Evolutionary conservation across 805 yeast species (phyloP).

Genomic region (Wickerhamomyces ciferrii): DNA sequence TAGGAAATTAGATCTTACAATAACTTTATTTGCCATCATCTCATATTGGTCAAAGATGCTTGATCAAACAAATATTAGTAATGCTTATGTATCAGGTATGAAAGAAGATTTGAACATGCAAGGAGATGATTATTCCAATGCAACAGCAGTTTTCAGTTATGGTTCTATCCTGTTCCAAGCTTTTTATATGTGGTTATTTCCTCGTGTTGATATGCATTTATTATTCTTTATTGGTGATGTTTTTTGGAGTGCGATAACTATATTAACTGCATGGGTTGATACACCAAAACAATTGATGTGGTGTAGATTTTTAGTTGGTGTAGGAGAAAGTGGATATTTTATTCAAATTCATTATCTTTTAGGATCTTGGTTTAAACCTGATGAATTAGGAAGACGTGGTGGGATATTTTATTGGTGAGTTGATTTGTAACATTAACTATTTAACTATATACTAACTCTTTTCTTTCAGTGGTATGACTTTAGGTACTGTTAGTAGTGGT

Average conservation of each 20-base stretch:
- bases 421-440: too few species aligned
- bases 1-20: constrained; percentile 45
- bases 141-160: constrained; percentile 54
- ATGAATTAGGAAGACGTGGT: constrained; percentile 46
- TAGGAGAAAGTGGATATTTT: constrained; percentile 50
- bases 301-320: neutral
- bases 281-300: constrained; percentile 46
- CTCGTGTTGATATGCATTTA: constrained; percentile 46
- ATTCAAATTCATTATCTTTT: constrained; percentile 56
- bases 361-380: constrained; percentile 61
- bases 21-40: constrained; percentile 49
- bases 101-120: constrained; percentile 39
- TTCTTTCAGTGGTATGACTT: constrained; percentile 45
- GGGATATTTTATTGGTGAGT: constrained; percentile 43
- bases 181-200: constrained; percentile 58
- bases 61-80: constrained; percentile 53
- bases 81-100: constrained; percentile 64
- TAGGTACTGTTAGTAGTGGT: constrained; percentile 19
- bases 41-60: constrained; percentile 65
- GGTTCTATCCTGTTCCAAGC: constrained; percentile 60
- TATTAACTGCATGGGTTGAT: constrained; percentile 44
- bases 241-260: constrained; percentile 62
- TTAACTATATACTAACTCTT: constrained; percentile 29
- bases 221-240: constrained; percentile 49
- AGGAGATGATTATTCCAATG: constrained; percentile 59